A percentile compares a stretch with the other conserved stretches of the same genome.
Evolutionary conservation across 148 eudicot species (phyloP).

Genomic region (Camellia granthamiana): DNA sequence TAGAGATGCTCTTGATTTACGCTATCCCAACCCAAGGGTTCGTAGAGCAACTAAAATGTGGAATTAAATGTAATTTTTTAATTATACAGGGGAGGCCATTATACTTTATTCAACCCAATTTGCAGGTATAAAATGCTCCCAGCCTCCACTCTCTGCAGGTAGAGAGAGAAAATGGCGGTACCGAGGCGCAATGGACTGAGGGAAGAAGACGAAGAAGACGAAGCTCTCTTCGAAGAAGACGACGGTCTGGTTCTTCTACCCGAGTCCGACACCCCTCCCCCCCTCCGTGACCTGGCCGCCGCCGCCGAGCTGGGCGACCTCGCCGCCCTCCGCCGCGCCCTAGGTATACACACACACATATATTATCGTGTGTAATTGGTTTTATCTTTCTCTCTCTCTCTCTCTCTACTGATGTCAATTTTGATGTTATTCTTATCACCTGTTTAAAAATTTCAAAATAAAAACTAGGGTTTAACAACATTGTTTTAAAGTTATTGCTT

Average conservation of each 20-base stretch:
- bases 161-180: slow-evolving; percentile 50
- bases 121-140: too few species aligned
- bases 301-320: slow-evolving; percentile 59
- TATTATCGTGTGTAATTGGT: neutral
- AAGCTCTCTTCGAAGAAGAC: slow-evolving; percentile 40
- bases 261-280: slow-evolving; percentile 55
- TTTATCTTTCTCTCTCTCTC: neutral
- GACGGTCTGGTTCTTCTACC: slow-evolving; percentile 27
- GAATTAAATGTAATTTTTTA: too few species aligned
- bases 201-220: slow-evolving; percentile 62
- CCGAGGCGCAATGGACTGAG: slow-evolving; percentile 52
- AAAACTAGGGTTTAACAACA: neutral
- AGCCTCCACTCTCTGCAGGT: too few species aligned
- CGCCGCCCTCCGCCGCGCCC: slow-evolving; percentile 60
- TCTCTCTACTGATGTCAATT: neutral
- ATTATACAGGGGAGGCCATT: too few species aligned
- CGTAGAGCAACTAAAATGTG: too few species aligned
- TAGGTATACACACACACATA: slow-evolving; percentile 35
- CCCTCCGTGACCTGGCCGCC: slow-evolving; percentile 56
- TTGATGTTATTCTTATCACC: neutral
- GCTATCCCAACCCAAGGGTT: too few species aligned
- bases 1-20: too few species aligned
- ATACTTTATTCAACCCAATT: too few species aligned
- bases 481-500: neutral
- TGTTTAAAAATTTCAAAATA: neutral